These are phyloP conservation scores for Calonectria honghensis DNA, from an alignment of 2,329 filamentous ascomycete species.

Conservation along the genomic window DNA sequence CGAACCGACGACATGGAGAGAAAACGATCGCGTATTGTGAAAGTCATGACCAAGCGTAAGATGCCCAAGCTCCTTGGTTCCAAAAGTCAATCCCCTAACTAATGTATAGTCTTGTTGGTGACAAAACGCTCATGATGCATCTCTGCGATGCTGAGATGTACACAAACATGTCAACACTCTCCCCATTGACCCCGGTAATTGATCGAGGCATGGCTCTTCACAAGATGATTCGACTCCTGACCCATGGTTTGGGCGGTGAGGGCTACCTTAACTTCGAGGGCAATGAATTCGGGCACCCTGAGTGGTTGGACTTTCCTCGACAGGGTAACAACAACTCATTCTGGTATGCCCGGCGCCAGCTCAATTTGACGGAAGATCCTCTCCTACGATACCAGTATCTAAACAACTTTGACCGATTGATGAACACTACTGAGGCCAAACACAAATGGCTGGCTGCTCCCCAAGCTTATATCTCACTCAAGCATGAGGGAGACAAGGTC, in stretches of 20 bases:
- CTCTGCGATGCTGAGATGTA: conserved; percentile 98
- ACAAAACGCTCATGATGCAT: conserved; percentile 98
- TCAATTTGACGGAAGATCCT: conserved; percentile 91
- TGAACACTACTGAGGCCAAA: conserved; percentile 91
- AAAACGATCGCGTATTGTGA: conserved; percentile 99
- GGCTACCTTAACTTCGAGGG: conserved; percentile 99
- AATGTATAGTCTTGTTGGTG: conserved; percentile 85
- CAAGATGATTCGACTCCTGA: conserved; percentile 97
- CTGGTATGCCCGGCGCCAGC: conserved; percentile 94
- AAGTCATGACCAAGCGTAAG: conserved; percentile 97
- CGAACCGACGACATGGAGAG: conserved; percentile 94
- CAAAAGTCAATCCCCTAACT: conserved; percentile 49
- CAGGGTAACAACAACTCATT: conserved; percentile 95
- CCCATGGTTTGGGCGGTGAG: conserved; percentile 93
- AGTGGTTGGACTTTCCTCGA: conserved; percentile 99
- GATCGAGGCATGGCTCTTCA: conserved; percentile 93
- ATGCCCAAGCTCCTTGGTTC: conserved; percentile 51
- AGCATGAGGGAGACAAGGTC: conserved; percentile 95
- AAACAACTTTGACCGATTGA: conserved; percentile 93
- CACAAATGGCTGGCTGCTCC: conserved; percentile 92
- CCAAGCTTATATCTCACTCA: conserved; percentile 94
- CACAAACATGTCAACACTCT: conserved; percentile 94
- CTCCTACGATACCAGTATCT: conserved; percentile 92
- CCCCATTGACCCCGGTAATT: conserved; percentile 90
- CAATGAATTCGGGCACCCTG: conserved; percentile 98